These are phyloP conservation scores for Mycena sanguinolenta DNA, from an alignment of 768 basidiomycete species.

Conservation along the genomic window DNA sequence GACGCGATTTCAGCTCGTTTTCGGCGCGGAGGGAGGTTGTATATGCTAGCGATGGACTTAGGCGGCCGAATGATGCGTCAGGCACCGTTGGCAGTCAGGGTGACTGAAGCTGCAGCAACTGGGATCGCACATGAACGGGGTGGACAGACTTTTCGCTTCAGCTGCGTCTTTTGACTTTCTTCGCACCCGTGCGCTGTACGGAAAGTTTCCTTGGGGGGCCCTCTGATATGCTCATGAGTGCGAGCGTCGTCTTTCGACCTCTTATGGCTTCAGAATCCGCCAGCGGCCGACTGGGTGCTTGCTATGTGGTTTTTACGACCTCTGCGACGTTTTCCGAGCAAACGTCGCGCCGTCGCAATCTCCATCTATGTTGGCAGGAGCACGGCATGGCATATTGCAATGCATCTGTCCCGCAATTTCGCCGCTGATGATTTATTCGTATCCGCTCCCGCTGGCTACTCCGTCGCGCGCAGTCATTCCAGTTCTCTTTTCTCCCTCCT, in stretches of 20 bases:
- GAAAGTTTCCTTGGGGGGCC: too few species aligned
- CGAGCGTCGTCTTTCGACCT: neutral
- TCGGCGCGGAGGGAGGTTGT: neutral
- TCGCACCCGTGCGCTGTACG: neutral
- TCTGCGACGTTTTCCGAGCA: too few species aligned
- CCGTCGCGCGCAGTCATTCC: neutral
- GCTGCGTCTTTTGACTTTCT: neutral
- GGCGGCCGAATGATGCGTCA: neutral
- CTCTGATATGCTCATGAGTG: neutral
- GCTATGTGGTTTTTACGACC: neutral
- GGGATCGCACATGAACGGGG: neutral
- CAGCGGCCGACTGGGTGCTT: neutral
- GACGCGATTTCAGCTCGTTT: neutral
- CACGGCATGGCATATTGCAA: neutral
- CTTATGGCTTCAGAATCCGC: neutral
- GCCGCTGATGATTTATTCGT: neutral
- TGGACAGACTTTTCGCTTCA: neutral
- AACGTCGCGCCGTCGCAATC: neutral
- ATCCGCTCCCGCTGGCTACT: neutral
- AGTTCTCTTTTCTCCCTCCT: neutral
- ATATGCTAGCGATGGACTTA: neutral
- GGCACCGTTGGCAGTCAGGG: neutral
- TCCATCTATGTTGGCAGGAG: neutral
- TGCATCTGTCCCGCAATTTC: neutral
- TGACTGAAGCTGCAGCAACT: neutral